phyloP scores from a whole-genome alignment of 441 rosid species.

The Isatis lusitanica region DNA sequence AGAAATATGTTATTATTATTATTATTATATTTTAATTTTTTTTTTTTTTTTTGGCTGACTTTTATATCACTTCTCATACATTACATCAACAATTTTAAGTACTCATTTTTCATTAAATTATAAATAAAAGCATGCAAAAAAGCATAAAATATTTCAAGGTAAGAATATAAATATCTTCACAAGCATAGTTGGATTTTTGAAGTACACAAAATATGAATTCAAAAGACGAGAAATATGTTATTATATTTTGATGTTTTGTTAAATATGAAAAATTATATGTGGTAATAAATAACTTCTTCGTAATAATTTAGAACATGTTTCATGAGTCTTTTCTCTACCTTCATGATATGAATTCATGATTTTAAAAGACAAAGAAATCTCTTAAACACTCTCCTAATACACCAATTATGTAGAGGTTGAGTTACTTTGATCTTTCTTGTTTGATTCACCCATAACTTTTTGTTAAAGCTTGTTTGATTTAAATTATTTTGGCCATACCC shows the following conservation, averaged over 20 bases:
- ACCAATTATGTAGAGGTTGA: neutral
- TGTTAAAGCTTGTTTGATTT: constrained; percentile 26
- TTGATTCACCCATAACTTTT: constrained; percentile 27
- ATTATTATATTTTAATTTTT: too few relatives aligned
- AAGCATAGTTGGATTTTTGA: neutral
- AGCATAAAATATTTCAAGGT: too few relatives aligned
- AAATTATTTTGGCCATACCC: constrained; percentile 30
- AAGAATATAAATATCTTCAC: too few relatives aligned
- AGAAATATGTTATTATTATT: too few relatives aligned
- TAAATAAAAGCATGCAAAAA: neutral
- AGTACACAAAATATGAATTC: too few relatives aligned
- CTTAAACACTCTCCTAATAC: neutral
- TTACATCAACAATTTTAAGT: neutral
- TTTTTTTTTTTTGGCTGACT: neutral
- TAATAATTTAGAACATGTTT: neutral
- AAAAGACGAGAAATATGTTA: too few relatives aligned
- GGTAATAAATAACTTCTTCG: neutral
- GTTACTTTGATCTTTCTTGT: constrained; percentile 9
- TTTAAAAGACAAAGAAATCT: neutral
- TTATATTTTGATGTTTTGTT: neutral
- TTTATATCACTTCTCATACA: neutral
- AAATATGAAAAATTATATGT: neutral
- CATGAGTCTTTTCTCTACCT: neutral
- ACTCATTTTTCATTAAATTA: neutral
- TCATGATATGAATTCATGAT: neutral